Evolutionary conservation across 768 basidiomycete species (phyloP), one percentile per base, ranked within the genome.

Genomic region (Trametopsis cervina): DNA sequence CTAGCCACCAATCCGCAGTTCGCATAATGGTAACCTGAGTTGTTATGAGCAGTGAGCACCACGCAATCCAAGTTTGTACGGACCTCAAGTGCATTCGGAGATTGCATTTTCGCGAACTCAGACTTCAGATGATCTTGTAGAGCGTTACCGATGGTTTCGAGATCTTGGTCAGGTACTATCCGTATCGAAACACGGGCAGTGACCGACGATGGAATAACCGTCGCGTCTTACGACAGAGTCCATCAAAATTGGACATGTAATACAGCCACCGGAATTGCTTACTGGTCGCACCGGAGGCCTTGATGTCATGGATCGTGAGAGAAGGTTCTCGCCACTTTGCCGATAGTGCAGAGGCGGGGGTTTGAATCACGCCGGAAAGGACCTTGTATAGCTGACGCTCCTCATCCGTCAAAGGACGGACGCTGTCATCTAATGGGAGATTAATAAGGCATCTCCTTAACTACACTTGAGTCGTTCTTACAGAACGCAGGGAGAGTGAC

Each of bases 1-100:
- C 92, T 2, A 99, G 74, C 95, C 95, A 99, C 94, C 94, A 98
- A 58, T 93, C 85, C 0, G 92, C 93, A 2, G 78, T 84, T 50
- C 90, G 87, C 37, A 86, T 80, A 45, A 96, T 80, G 17, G 70
- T 74, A 54, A 94, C 73, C 89, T 93, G 54, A 7, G 29, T 15
- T 7, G 15, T 33, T 15, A 33, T 15, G 29, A n/a, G 29, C 2
- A 42, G n/a, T 10, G 4, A 26, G 7, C 10, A 11, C 22, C 2
- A 41, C n/a, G 33, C 12, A 17, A 41, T 4, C 24, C 20, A 3
- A 11, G 40, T n/a, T 36, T 23, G 38, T 20, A 41, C n/a, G 58
- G 69, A 92, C 93, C 55, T 82, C 68, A 20, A 98, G 69, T 12
- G 63, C 64, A 62, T 97, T 95, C 1, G 83, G 78, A 1, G 88